Evolutionary conservation across 75 land plant genomes (phyloP).

Genomic region (Azolla pinnata): DNA sequence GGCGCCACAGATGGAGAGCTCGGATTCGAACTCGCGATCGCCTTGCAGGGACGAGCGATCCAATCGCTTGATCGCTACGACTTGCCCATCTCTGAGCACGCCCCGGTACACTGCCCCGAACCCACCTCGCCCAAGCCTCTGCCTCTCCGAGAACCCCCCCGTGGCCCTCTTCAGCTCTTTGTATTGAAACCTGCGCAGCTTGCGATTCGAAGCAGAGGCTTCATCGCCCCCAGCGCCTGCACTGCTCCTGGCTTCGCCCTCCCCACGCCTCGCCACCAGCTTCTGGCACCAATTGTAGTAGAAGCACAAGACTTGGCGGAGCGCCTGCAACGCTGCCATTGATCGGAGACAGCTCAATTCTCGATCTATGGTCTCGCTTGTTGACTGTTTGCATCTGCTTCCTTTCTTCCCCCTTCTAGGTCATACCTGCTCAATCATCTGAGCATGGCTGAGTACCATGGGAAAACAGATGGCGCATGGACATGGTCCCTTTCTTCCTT

Average conservation of each 20-base stretch:
- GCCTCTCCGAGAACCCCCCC: slow-evolving; percentile 27
- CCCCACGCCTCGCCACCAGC: not conserved
- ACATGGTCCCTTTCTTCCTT: too few species aligned
- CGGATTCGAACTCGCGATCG: slow-evolving; percentile 65
- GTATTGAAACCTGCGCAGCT: slow-evolving; percentile 30
- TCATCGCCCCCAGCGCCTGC: slow-evolving; percentile 14
- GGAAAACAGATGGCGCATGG: too few species aligned
- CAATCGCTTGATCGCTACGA: slow-evolving; percentile 61
- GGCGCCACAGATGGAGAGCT: slow-evolving; percentile 47
- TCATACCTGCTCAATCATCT: too few species aligned
- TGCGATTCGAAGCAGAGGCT: slow-evolving; percentile 4
- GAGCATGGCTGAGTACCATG: too few species aligned
- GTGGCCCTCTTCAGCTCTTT: slow-evolving; percentile 41
- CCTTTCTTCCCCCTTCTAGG: too few species aligned
- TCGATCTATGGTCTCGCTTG: too few species aligned
- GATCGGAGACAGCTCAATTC: too few species aligned
- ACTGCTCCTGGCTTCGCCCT: too few species aligned
- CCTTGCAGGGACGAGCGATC: slow-evolving; percentile 35
- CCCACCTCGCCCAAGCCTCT: slow-evolving; percentile 58
- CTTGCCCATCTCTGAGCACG: slow-evolving; percentile 45
- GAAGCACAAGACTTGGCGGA: too few species aligned
- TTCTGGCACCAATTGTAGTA: not conserved
- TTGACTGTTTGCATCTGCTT: too few species aligned
- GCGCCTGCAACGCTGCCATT: too few species aligned
- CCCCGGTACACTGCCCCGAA: slow-evolving; percentile 65